Evolutionary conservation across 176 grass and related monocot genomes (phyloP), one percentile per base, ranked within the genome.

Genomic region (Eragrostis curvula): DNA sequence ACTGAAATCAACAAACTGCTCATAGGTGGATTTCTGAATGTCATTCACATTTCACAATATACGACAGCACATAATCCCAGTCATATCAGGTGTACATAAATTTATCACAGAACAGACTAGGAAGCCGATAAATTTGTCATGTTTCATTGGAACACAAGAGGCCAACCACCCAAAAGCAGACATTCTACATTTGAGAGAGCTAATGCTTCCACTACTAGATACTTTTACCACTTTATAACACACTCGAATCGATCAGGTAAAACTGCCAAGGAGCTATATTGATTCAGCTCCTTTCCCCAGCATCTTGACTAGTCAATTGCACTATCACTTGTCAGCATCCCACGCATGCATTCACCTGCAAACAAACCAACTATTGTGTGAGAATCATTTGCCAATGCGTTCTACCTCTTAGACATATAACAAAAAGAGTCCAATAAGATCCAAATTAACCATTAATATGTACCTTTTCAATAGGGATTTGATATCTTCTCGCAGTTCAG

Each of bases 391-490:
- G 45, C 23, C 59, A 8, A 21, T 70, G 61, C n/a, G 20, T 74
- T 75, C 44, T 62, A 71, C 45, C 36, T 76, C 70, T 15, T 75
- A 32, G 18, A 27, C 15, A 84, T 55, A 82, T 42, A 66, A 46
- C 27, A 30, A 75, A 30, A 75, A 51, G 47, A 0, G 61, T 20
- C 32, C 21, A 84, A 20, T 18, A 3, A 18, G 49, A 74, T 77
- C 56, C 17, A 25, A n/a, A 65, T 30, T 23, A 47, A 70, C 8
- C 29, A 71, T 15, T 32, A 18, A 48, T 49, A 70, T 41, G 16
- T 79, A 92, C 94, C 94, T 94, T 77, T 66, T 88, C 45, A 83
- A 80, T 58, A 97, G 47, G 59, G 50, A 78, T 79, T 83, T 92
- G 67, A 97, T 57, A 48, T 92, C 85, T 72, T 87, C 61, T 7